phyloP scores from a whole-genome alignment of 75 land plant genomes.

The Selaginella tamariscina region DNA sequence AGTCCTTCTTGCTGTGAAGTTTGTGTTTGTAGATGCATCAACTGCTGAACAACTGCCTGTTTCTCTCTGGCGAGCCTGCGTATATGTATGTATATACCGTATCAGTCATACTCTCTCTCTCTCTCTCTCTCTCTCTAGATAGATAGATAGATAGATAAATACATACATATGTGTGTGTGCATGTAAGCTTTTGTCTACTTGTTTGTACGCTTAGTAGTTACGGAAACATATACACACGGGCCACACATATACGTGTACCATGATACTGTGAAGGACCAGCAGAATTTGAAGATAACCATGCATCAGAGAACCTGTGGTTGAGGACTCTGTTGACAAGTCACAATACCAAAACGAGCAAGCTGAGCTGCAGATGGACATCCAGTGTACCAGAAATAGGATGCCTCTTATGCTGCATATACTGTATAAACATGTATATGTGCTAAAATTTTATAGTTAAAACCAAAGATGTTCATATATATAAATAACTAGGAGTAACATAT shows the following conservation, averaged over 20 bases:
- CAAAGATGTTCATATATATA: too few species aligned
- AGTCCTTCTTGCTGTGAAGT: not conserved
- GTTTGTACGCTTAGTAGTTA: not conserved
- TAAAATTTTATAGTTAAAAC: too few species aligned
- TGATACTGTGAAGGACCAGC: not conserved
- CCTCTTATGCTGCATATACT: conserved; percentile 45
- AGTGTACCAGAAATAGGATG: conserved; percentile 42
- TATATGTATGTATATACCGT: too few species aligned
- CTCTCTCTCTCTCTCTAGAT: too few species aligned
- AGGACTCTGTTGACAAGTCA: conserved; percentile 27
- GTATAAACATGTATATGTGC: too few species aligned
- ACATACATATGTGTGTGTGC: too few species aligned
- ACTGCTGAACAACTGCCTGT: conserved; percentile 22
- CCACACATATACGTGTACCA: not conserved
- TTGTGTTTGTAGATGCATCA: conserved; percentile 14
- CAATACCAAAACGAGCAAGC: conserved; percentile 69
- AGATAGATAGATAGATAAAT: too few species aligned
- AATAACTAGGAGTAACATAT: too few species aligned
- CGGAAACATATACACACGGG: not conserved
- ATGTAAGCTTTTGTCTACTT: too few species aligned
- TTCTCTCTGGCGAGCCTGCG: too few species aligned
- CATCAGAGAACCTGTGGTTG: not conserved
- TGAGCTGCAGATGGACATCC: conserved; percentile 82
- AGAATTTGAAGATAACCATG: not conserved
- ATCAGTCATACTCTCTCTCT: too few species aligned